Evolutionary conservation across 371 early-diverging fungal genomes (phyloP), one percentile per base, ranked within the genome.

Genomic region (Entomophthora muscae): DNA sequence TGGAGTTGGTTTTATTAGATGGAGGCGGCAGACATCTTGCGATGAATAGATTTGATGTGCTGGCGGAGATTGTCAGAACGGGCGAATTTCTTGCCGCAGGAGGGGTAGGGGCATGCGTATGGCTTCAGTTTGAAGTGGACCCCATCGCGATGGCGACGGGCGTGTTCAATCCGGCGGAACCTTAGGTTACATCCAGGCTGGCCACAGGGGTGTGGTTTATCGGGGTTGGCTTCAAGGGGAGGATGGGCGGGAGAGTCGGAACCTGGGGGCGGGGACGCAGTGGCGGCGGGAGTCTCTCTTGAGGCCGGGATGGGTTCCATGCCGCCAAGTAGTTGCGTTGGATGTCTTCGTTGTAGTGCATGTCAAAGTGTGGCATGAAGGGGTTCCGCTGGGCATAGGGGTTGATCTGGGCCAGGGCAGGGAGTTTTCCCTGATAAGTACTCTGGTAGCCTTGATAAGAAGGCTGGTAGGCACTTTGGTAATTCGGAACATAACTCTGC

Each of bases 91-190:
- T 88, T 88, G 30, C 75, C 76, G 71, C 95, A 94, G 61, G 82
- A 82, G 54, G 76, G 78, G 57, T 78, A 78, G 28, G 80, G 80
- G 63, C 83, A 83, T 66, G 73, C 75, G 66, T 78, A 83, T 21
- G 83, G 80, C 59, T 78, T 78, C 57, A 76, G 76, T 33, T 72
- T 67, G 3, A 78, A 78, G 64, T 80, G 80, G 65, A 80, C 77
- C 26, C 76, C 80, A 13, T 85, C 76, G 32, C 77, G 70, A 69
- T 89, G 91, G 24, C 93, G 72, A 67, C 86, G 84, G 60, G 90
- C 72, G 70, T 90, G 90, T 69, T 91, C 91, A 57, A 78, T 82
- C 26, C 90, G 75, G 70, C 88, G 89, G 71, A 91, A 93, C 30
- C 79, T 76, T 58, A 84, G 77, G 52, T 81, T 81, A 66, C 93